Base-by-base conservation (phyloP, 345 rosid species). In the Combretum micranthum region DNA sequence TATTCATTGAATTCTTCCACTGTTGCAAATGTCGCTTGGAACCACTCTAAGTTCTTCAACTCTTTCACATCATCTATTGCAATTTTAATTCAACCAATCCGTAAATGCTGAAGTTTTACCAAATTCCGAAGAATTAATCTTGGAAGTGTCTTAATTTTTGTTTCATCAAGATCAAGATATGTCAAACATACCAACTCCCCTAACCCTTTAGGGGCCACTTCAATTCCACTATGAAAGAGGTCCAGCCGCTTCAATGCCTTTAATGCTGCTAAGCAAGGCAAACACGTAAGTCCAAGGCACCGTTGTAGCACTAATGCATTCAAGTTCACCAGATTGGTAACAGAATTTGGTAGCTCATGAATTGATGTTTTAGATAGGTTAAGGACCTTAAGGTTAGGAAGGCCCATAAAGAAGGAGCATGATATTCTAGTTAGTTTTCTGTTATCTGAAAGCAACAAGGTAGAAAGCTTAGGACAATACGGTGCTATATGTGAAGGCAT, bases 221-320 rank as follows among this genome's bases (percentile, higher is more conserved):
- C 11, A 20, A 62, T 20, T 20, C 3, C 0, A 1, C 59, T 20
- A 21, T 0, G 1, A 2, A 22, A 3, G n/a, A 72, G 50, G 49
- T 63, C 68, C 68, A 66, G 59, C 57, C 43, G 48, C 54, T 47
- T 23, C 57, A 67, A 21, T 11, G 42, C 19, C 20, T n/a, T n/a
- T n/a, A n/a, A n/a, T n/a, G n/a, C n/a, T n/a, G n/a, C n/a, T 13
- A 61, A 52, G 8, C 64, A 56, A 19, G 71, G 70, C n/a, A 65
- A 13, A 16, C 16, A 1, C 14, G 8, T 20, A 6, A 61, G 10
- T 4, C 0, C 0, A 2, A 0, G 0, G 13, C 67, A 61, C 2
- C 18, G 15, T 1, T 12, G 16, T 10, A 68, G 26, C 13, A 37
- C n/a, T 15, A 62, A 62, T 21, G 50, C 49, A 44, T 25, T 12